A percentile compares a stretch with the other conserved stretches of the same genome.
These are phyloP conservation scores for Cicer chorassanicum DNA, from an alignment of 306 rosid species.

Conservation along the genomic window DNA sequence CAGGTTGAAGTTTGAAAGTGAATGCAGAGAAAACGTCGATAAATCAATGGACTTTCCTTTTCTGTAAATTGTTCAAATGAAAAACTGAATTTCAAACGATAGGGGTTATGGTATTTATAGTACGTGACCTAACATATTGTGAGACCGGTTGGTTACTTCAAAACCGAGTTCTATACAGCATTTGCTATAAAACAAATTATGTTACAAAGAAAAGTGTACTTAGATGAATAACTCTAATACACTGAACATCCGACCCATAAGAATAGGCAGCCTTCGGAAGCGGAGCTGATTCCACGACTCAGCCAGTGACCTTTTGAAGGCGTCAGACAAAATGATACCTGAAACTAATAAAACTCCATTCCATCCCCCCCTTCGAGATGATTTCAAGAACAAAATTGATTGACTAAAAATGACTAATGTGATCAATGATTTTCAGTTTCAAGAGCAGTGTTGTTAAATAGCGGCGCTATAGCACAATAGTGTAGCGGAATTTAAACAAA, in stretches of 20 bases:
- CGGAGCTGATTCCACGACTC: neutral
- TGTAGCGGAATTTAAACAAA: too few species aligned
- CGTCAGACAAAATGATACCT: neutral
- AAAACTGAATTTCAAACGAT: neutral
- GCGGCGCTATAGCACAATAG: too few species aligned
- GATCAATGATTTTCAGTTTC: neutral
- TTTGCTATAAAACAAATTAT: neutral
- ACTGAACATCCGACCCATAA: too few species aligned
- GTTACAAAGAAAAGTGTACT: neutral
- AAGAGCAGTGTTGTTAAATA: too few species aligned
- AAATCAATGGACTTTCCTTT: neutral
- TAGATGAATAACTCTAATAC: neutral
- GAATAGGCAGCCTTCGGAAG: neutral
- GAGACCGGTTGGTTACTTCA: neutral
- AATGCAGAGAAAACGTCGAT: neutral
- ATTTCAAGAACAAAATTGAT: neutral
- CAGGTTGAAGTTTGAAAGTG: neutral
- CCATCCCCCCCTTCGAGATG: neutral
- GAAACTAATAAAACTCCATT: neutral
- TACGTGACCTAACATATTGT: neutral
- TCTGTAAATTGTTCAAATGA: neutral
- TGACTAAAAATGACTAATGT: neutral
- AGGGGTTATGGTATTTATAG: neutral
- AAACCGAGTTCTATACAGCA: neutral
- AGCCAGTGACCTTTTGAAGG: neutral